phyloP scores from a whole-genome alignment of 495 filamentous ascomycete genomes.

The Parathielavia appendiculata region DNA sequence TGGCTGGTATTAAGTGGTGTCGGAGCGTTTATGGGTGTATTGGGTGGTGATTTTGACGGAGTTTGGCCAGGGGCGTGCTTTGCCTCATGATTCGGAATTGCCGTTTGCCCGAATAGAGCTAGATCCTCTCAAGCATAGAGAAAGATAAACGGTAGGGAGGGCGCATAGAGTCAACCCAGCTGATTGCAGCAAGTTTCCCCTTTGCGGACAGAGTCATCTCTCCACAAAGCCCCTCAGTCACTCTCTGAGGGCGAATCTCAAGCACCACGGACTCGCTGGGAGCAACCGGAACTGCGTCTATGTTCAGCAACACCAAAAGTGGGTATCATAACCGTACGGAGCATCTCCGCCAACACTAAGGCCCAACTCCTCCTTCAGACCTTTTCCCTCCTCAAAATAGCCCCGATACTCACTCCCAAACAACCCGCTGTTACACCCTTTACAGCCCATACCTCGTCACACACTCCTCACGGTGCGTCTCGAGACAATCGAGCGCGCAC shows the following conservation, averaged over 20 bases:
- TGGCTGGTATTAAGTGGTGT: background rate
- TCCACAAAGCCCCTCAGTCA: too few species aligned
- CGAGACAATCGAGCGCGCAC: conserved; percentile 78
- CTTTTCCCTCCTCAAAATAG: background rate
- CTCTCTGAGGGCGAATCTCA: background rate
- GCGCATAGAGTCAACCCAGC: background rate
- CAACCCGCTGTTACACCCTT: background rate
- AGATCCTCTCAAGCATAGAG: background rate
- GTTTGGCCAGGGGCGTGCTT: background rate
- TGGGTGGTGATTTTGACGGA: background rate
- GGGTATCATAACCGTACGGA: conserved; percentile 20
- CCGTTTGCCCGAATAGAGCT: background rate
- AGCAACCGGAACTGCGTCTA: background rate
- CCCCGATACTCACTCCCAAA: background rate
- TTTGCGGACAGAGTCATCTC: background rate
- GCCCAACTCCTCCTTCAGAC: background rate
- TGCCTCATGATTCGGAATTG: background rate
- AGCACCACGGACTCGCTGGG: background rate
- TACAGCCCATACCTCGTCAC: conserved; percentile 63
- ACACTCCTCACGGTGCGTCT: conserved; percentile 69
- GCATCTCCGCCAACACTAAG: background rate
- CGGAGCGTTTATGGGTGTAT: background rate
- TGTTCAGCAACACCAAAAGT: conserved; percentile 3
- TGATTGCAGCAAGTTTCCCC: background rate
- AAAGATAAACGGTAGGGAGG: background rate